A percentile compares a stretch with the other conserved stretches of the same genome.
phyloP scores from a whole-genome alignment of 768 basidiomycete species.

The Kwoniella heveanensis region DNA sequence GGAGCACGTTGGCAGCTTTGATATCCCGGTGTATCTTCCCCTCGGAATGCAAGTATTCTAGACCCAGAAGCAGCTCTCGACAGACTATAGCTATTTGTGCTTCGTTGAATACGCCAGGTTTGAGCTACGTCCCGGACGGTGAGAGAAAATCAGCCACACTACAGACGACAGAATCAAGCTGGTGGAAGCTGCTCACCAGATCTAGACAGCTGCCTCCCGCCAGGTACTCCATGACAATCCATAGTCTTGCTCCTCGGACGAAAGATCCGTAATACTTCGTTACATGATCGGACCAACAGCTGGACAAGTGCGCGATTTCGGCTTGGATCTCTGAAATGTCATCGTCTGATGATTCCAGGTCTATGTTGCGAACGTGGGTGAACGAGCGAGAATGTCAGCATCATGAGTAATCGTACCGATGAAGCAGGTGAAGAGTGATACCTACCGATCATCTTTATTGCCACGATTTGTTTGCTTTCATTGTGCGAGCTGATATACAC shows the following conservation, averaged over 20 bases:
- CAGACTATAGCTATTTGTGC: slow-evolving; percentile 92
- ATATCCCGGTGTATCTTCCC: slow-evolving; percentile 98
- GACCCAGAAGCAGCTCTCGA: slow-evolving; percentile 85
- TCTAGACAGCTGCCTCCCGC: slow-evolving; percentile 98
- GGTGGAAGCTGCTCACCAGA: slow-evolving; percentile 58
- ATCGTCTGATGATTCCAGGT: slow-evolving; percentile 96
- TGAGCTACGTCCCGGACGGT: slow-evolving; percentile 60
- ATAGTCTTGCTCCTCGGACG: slow-evolving; percentile 92
- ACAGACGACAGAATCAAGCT: no score
- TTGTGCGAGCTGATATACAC: slow-evolving; percentile 67
- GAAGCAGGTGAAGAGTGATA: slow-evolving; percentile 23
- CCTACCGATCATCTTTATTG: slow-evolving; percentile 96
- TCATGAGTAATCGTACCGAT: slow-evolving; percentile 1
- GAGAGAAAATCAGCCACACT: slow-evolving; percentile 17
- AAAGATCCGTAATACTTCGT: slow-evolving; percentile 97
- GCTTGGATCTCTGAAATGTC: slow-evolving; percentile 98
- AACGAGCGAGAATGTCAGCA: slow-evolving; percentile 5
- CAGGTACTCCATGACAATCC: slow-evolving; percentile 99
- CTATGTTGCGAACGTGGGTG: slow-evolving; percentile 59
- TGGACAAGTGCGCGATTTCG: slow-evolving; percentile 93
- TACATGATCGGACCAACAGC: slow-evolving; percentile 94
- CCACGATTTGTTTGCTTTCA: slow-evolving; percentile 89
- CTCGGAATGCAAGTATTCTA: slow-evolving; percentile 94
- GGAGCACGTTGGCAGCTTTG: slow-evolving; percentile 93
- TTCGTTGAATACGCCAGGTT: slow-evolving; percentile 86